Conservation (phyloP, 805 yeast species). For the Peterozyma xylosa region DNA sequence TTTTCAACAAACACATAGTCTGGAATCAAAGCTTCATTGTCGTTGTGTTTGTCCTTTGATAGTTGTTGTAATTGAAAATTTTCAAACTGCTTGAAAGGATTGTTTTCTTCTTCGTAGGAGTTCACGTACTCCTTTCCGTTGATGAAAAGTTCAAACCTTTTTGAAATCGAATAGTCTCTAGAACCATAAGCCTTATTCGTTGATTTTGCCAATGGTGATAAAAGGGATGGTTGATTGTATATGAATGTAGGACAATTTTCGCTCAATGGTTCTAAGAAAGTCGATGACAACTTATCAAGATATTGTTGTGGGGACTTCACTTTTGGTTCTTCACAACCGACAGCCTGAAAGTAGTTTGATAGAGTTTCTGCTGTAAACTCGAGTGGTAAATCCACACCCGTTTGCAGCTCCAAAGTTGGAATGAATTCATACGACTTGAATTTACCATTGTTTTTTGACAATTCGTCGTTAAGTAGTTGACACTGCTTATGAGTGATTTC, state of each 20-base stretch:
- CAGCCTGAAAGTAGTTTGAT: constrained; percentile 26
- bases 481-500: constrained; percentile 17
- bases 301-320: constrained; percentile 48
- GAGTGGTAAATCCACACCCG: constrained; percentile 44
- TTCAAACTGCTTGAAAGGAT: constrained; percentile 60
- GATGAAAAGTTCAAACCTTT: constrained; percentile 80
- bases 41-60: constrained; percentile 39
- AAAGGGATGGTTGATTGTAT: constrained; percentile 71
- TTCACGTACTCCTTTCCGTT: constrained; percentile 77
- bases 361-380: constrained; percentile 32
- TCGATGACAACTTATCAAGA: constrained; percentile 55
- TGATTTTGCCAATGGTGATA: constrained; percentile 88
- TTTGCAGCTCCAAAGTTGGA: constrained; percentile 46
- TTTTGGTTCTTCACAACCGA: constrained; percentile 28
- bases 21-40: constrained; percentile 58
- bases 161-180: constrained; percentile 37
- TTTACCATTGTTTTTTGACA: constrained; percentile 13
- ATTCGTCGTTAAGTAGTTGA: constrained; percentile 8
- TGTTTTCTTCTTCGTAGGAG: constrained; percentile 95
- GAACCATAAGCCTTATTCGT: constrained; percentile 19
- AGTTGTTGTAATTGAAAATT: constrained; percentile 59
- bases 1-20: constrained; percentile 65
- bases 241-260: constrained; percentile 58
- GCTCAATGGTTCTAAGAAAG: constrained; percentile 52
- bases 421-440: constrained; percentile 56